phyloP scores from a whole-genome alignment of 2,329 filamentous ascomycete genomes.

The Elsinoe fawcettii region DNA sequence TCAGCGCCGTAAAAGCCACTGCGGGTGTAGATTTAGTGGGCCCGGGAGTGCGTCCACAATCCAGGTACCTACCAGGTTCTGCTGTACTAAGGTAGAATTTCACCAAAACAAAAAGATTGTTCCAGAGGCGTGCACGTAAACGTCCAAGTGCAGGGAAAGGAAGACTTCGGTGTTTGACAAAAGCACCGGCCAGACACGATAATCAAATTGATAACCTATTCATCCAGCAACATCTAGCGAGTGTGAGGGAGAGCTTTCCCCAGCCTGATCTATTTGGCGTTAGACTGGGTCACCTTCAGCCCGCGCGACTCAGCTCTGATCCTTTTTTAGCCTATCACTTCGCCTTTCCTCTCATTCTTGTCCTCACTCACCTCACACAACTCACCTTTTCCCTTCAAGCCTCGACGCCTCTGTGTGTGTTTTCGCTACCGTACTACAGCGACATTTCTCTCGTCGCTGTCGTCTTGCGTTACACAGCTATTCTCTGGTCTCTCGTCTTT shows the following conservation, averaged over 20 bases:
- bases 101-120: slow-evolving; percentile 5
- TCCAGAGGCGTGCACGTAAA: neutral
- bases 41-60: neutral
- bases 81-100: neutral
- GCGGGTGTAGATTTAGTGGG: slow-evolving; percentile 3
- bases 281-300: neutral
- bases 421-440: neutral
- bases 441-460: neutral
- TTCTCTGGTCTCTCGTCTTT: neutral
- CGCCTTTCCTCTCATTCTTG: neutral
- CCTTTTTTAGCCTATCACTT: slow-evolving; percentile 13
- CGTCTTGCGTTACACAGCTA: neutral
- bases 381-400: neutral
- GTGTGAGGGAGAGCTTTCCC: neutral
- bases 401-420: neutral
- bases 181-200: slow-evolving; percentile 1
- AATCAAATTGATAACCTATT: neutral
- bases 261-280: slow-evolving; percentile 5
- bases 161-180: slow-evolving; percentile 7
- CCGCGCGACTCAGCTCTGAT: slow-evolving; percentile 5
- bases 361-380: neutral
- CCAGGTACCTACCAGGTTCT: neutral
- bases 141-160: neutral
- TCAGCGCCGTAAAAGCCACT: slow-evolving; percentile 5
- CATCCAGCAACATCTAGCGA: neutral